phyloP scores from a whole-genome alignment of 2,329 filamentous ascomycete genomes.

The Sarocladiaceae sp. region DNA sequence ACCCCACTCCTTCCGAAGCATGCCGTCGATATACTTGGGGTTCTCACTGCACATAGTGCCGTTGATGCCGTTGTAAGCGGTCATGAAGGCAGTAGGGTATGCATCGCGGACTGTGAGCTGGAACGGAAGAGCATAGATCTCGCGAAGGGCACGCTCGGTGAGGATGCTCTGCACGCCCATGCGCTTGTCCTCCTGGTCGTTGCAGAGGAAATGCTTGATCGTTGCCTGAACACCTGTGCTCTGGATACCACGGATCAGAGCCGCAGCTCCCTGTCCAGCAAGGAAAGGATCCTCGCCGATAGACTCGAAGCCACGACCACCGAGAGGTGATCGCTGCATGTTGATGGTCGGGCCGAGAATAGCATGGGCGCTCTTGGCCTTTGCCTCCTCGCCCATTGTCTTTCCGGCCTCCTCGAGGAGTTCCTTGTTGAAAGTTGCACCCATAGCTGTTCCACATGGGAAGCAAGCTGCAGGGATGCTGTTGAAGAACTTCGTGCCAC shows the following conservation, averaged over 20 bases:
- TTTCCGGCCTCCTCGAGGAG: slow-evolving; percentile 45
- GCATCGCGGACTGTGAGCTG: slow-evolving; percentile 48
- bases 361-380: slow-evolving; percentile 50
- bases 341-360: slow-evolving; percentile 58
- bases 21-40: slow-evolving; percentile 39
- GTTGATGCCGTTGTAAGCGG: slow-evolving; percentile 53
- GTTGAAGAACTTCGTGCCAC: slow-evolving; percentile 63
- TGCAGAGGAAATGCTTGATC: slow-evolving; percentile 56
- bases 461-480: slow-evolving; percentile 55
- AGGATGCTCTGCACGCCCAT: slow-evolving; percentile 49
- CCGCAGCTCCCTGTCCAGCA: slow-evolving; percentile 46
- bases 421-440: slow-evolving; percentile 49
- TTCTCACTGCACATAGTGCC: slow-evolving; percentile 51
- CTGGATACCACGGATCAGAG: slow-evolving; percentile 49
- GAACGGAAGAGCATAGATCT: slow-evolving; percentile 54
- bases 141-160: slow-evolving; percentile 49
- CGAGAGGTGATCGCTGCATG: slow-evolving; percentile 54
- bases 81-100: slow-evolving; percentile 50
- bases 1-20: slow-evolving; percentile 51
- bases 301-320: slow-evolving; percentile 54
- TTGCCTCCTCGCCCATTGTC: slow-evolving; percentile 47
- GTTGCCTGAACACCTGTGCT: slow-evolving; percentile 49
- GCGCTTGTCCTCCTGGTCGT: slow-evolving; percentile 54
- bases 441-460: slow-evolving; percentile 52
- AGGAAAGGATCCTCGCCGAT: slow-evolving; percentile 53